Conservation (phyloP, 31 red algal genomes). For the Asparagopsis taxiformis region DNA sequence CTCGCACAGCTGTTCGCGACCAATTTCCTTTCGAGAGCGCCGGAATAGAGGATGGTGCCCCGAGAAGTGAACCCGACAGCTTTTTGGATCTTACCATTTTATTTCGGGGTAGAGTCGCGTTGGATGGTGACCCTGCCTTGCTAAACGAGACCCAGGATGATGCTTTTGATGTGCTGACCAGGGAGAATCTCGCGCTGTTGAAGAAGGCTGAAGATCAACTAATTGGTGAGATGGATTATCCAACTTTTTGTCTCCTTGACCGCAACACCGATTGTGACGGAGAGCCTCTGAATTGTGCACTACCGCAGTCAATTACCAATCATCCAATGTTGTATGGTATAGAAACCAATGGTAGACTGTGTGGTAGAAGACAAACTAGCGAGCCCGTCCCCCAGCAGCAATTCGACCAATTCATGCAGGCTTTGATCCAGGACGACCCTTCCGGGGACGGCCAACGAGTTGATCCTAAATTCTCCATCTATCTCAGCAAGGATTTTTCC, state of each 20-base stretch:
- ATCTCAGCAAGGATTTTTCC: conserved; percentile 26
- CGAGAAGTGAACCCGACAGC: background rate
- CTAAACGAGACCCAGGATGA: background rate
- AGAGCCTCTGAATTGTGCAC: conserved; percentile 1
- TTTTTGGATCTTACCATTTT: conserved; percentile 8
- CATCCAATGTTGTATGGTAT: conserved; percentile 12
- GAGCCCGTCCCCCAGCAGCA: conserved; percentile 8
- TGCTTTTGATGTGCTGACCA: conserved; percentile 30
- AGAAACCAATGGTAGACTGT: conserved; percentile 2
- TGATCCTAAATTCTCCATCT: conserved; percentile 2
- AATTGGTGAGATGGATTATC: conserved; percentile 4
- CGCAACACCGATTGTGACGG: conserved; percentile 25
- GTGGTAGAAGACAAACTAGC: conserved; percentile 9
- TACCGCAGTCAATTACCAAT: conserved; percentile 3
- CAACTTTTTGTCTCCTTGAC: conserved; percentile 24
- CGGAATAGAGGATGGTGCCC: background rate
- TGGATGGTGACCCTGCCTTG: background rate
- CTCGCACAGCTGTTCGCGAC: conserved; percentile 23
- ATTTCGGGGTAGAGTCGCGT: conserved; percentile 17
- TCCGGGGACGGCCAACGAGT: background rate
- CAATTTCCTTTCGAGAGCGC: conserved; percentile 2
- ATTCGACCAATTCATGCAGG: background rate
- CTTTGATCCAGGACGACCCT: background rate
- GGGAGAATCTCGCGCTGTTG: conserved; percentile 15
- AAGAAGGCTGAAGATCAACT: conserved; percentile 35